phyloP scores from a whole-genome alignment of 2,329 filamentous ascomycete species.

The Uncinocarpus reesii region DNA sequence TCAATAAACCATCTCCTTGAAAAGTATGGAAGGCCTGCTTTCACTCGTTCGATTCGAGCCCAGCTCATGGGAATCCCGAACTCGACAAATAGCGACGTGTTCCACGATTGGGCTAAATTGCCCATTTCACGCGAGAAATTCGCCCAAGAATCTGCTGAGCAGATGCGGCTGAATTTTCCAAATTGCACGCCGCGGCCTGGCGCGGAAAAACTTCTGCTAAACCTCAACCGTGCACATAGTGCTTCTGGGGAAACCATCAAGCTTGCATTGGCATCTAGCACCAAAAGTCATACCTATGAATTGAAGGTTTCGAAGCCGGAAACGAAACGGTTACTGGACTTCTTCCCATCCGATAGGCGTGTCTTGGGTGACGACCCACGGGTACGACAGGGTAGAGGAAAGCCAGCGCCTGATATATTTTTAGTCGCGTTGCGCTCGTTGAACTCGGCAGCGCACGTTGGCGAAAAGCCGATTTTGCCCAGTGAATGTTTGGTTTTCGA shows the following conservation, averaged over 20 bases:
- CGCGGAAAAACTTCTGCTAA: slow-evolving; percentile 17
- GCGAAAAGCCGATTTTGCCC: slow-evolving; percentile 18
- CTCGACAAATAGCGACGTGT: slow-evolving; percentile 22
- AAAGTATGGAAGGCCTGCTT: slow-evolving; percentile 18
- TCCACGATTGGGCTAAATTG: slow-evolving; percentile 27
- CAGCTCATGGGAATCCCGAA: slow-evolving; percentile 22
- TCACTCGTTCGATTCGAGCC: slow-evolving; percentile 18
- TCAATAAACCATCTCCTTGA: slow-evolving; percentile 18
- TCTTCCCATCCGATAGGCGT: slow-evolving; percentile 16
- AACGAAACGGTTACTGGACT: slow-evolving; percentile 17
- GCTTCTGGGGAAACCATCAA: slow-evolving; percentile 17
- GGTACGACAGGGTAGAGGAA: slow-evolving; percentile 20
- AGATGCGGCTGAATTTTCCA: slow-evolving; percentile 24
- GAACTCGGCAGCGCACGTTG: slow-evolving; percentile 10
- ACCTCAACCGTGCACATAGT: slow-evolving; percentile 17
- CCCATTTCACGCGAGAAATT: slow-evolving; percentile 25
- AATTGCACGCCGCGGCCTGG: slow-evolving; percentile 21
- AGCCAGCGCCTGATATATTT: slow-evolving; percentile 24
- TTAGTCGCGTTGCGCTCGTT: slow-evolving; percentile 20
- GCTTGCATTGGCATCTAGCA: slow-evolving; percentile 21
- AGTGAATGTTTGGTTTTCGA: slow-evolving; percentile 30
- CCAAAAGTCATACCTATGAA: slow-evolving; percentile 19
- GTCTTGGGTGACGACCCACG: slow-evolving; percentile 18
- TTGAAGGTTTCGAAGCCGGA: slow-evolving; percentile 20
- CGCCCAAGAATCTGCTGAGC: slow-evolving; percentile 23